Conservation (phyloP, 2,329 filamentous ascomycete species). For the Thelonectria rubi region DNA sequence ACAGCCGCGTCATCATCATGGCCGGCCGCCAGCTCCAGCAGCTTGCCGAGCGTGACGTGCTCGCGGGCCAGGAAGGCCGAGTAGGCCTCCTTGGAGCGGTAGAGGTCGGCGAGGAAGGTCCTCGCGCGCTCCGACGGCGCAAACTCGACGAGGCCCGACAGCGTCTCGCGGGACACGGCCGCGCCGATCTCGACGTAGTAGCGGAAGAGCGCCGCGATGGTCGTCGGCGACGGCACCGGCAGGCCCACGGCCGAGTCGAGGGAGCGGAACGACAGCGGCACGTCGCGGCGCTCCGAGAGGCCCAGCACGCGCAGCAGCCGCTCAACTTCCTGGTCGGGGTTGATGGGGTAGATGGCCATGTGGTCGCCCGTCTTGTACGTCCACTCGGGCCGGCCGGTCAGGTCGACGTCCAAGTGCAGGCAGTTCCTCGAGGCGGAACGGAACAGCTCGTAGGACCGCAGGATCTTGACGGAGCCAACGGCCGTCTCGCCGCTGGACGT, state of each 20-base stretch:
- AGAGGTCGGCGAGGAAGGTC: slow-evolving; percentile 16
- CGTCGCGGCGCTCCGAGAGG: slow-evolving; percentile 33
- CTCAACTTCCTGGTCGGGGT: slow-evolving; percentile 44
- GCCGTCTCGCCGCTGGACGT: slow-evolving; percentile 27
- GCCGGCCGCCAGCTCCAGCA: slow-evolving; percentile 19
- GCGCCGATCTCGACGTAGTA: slow-evolving; percentile 54
- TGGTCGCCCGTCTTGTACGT: slow-evolving; percentile 51
- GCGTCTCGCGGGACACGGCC: slow-evolving; percentile 52
- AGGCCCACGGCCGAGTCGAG: slow-evolving; percentile 26
- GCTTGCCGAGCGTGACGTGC: slow-evolving; percentile 20
- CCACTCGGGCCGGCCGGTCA: slow-evolving; percentile 33
- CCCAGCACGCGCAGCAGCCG: slow-evolving; percentile 41
- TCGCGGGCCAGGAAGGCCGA: slow-evolving; percentile 17
- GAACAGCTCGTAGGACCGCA: slow-evolving; percentile 37
- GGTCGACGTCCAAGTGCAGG: slow-evolving; percentile 49
- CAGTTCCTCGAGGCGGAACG: slow-evolving; percentile 39
- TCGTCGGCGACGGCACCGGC: slow-evolving; percentile 49
- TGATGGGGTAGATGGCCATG: slow-evolving; percentile 48
- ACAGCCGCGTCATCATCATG: not conserved
- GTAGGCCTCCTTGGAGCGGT: slow-evolving; percentile 22
- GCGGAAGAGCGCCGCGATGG: slow-evolving; percentile 48
- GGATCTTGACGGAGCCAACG: slow-evolving; percentile 21
- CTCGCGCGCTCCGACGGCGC: slow-evolving; percentile 49
- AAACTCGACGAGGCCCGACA: slow-evolving; percentile 63
- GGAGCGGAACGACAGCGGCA: slow-evolving; percentile 32